These are phyloP conservation scores for Thinopyrum obtusiflorum DNA, from an alignment of 202 grass and related monocot genomes.

Conservation along the genomic window DNA sequence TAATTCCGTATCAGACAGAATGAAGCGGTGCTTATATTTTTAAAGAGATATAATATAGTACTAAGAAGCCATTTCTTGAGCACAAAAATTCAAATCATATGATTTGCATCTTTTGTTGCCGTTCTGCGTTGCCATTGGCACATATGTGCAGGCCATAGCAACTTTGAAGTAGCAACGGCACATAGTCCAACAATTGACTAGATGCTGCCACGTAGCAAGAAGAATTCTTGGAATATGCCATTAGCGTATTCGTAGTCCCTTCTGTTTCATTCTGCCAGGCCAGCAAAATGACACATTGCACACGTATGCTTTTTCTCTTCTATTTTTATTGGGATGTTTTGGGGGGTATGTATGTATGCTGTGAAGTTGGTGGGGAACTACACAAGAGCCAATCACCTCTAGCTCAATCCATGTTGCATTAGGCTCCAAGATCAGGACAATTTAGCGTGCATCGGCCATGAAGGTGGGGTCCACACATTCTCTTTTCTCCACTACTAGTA, in stretches of 20 bases:
- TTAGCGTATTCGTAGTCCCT: background rate
- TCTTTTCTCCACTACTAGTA: background rate
- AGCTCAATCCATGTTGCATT: slow-evolving; percentile 13
- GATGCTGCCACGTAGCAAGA: slow-evolving; percentile 36
- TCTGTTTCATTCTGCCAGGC: slow-evolving; percentile 2
- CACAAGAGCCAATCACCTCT: slow-evolving; percentile 22
- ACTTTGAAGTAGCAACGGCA: slow-evolving; percentile 10
- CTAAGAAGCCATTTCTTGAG: background rate
- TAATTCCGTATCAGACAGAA: slow-evolving; percentile 22
- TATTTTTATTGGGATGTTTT: slow-evolving; percentile 3
- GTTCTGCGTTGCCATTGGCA: background rate
- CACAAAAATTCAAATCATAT: background rate
- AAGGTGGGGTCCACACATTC: background rate
- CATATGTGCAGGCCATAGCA: slow-evolving; percentile 11
- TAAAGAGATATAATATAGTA: background rate
- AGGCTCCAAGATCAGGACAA: slow-evolving; percentile 24
- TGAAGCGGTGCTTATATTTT: background rate
- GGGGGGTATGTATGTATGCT: slow-evolving; percentile 19
- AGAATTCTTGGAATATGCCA: slow-evolving; percentile 41
- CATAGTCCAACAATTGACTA: background rate
- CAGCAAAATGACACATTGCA: slow-evolving; percentile 28
- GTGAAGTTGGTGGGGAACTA: slow-evolving; percentile 33
- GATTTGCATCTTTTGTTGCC: background rate
- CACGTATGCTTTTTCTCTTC: background rate
- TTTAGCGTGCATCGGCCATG: slow-evolving; percentile 27